A percentile compares a stretch with the other conserved stretches of the same genome.
Evolutionary conservation across 257 asterid genomes (phyloP).

Genomic region (Nicotiana benthamiana): DNA sequence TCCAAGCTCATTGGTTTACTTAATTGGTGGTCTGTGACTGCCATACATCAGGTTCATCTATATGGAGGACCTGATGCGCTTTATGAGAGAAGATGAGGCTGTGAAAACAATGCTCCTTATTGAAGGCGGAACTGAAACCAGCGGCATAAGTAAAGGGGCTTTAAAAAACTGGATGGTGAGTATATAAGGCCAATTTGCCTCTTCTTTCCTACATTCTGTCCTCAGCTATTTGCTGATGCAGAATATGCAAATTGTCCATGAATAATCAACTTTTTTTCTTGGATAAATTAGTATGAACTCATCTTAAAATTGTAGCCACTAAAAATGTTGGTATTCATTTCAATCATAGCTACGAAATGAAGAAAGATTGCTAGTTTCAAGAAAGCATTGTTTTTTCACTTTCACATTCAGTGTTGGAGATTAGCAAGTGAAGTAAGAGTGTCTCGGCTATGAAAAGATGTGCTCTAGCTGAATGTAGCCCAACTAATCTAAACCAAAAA

Average conservation of each 20-base stretch:
- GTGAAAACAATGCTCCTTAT: constrained; percentile 49
- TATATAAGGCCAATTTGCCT: constrained; percentile 3
- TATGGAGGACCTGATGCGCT: constrained; percentile 65
- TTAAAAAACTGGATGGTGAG: constrained; percentile 89
- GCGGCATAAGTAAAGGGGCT: constrained; percentile 65
- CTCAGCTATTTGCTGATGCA: not conserved
- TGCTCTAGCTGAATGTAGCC: no score
- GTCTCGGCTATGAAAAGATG: no score
- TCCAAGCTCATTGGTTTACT: not conserved
- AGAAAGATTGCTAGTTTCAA: not conserved
- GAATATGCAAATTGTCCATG: not conserved
- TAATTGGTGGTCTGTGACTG: not conserved
- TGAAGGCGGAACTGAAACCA: constrained; percentile 59
- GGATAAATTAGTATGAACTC: not conserved
- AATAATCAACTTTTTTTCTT: not conserved
- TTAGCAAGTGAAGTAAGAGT: no score
- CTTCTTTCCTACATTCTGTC: not conserved
- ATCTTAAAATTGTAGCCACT: not conserved
- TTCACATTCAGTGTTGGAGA: no score
- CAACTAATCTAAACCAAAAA: no score
- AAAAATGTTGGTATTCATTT: not conserved
- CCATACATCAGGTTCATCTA: constrained; percentile 37
- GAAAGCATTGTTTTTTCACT: not conserved
- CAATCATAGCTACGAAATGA: not conserved
- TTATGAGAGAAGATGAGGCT: constrained; percentile 79